Evolutionary conservation across 2,329 filamentous ascomycete species (phyloP), one percentile per base, ranked within the genome.

Genomic region (Aspergillus pseudonomiae): DNA sequence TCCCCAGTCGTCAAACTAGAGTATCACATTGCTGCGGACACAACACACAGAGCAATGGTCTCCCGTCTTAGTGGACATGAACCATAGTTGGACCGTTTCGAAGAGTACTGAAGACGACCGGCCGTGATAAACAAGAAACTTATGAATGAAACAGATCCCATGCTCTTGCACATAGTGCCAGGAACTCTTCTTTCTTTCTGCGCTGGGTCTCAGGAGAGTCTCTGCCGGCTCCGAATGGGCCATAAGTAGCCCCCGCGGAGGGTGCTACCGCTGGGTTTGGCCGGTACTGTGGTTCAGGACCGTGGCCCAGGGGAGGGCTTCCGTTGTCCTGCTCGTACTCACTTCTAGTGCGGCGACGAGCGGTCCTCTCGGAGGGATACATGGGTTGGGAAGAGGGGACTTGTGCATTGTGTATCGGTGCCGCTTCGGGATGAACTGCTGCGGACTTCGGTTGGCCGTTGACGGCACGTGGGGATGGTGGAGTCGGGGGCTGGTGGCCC

Each of bases 111-210:
- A 55, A 54, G 34, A 46, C 45, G 21, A 39, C 34, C 26, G 43
- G 36, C 48, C 52, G 28, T 32, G 32, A 19, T 14, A 41, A 41
- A 34, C 7, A 16, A n/a, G 21, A 12, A 4, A 14, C 60, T 87
- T 81, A 97, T 66, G 93, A 97, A 82, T 98, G 95, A 79, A 98
- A 97, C 32, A 99, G 80, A 81, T 99, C 95, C 95, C 95, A 99
- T 10, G 95, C 95, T 73, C 92, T 85, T 70, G 92, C 89, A 76
- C 94, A 97, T 57, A 98, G 82, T 61, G 86, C 84, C 67, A 99
- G 82, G 74, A 99, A 99, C 77, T 97, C 93, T 50, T 97, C 93
- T 75, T 93, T 93, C 87, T 98, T 98, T 74, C 87, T 89, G 71
- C 88, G 85, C 76, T 92, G 90, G 6, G 89, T 92, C 71, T 95